Evolutionary conservation across 2,329 filamentous ascomycete species (phyloP), one percentile per base, ranked within the genome.

Genomic region (Boeremia lycopersici): DNA sequence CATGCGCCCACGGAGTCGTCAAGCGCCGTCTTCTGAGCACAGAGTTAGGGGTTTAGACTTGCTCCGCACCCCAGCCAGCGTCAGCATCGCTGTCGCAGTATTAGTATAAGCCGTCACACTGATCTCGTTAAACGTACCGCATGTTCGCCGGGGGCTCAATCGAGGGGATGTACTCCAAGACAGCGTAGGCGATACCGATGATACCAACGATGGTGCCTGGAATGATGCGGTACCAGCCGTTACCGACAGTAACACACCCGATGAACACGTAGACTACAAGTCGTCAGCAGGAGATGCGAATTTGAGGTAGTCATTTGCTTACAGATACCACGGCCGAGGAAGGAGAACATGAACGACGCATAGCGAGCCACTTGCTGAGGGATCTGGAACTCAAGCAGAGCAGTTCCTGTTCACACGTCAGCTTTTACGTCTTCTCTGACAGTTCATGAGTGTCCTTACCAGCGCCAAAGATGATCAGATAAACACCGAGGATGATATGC

Each of bases 271-370:
- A 99, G 82, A 99, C 93, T 96, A 57, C 29, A n/a, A 1, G 13
- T 11, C 4, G 25, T 71, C 17, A 64, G 68, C 36, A 11, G 54
- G 12, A 36, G 19, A 9, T 10, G 13, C 11, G n/a, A 28, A 23
- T 7, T 19, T 2, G 10, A 9, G n/a, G 9, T 19, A 38, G 13
- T n/a, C n/a, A 36, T 1, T 17, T 2, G 19, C 91, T 79, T 86
- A 96, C 93, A 98, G 75, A 91, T 83, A 78, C 95, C 95, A 73
- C 95, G 92, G 59, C 95, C 95, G 66, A 98, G 80, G 83, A 99
- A 98, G 53, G 91, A 96, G 82, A 98, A 98, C 78, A 98, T 88
- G 82, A 99, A 99, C 10, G 91, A 96, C 49, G 92, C 93, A 81
- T 98, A 96, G 79, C 91, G 89, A 54, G 92, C 89, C 49, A 96